Percentiles rank a stretch among this genome's conserved stretches.
Conservation (phyloP, 257 asterid genomes). For the Jacaranda copaia region DNA sequence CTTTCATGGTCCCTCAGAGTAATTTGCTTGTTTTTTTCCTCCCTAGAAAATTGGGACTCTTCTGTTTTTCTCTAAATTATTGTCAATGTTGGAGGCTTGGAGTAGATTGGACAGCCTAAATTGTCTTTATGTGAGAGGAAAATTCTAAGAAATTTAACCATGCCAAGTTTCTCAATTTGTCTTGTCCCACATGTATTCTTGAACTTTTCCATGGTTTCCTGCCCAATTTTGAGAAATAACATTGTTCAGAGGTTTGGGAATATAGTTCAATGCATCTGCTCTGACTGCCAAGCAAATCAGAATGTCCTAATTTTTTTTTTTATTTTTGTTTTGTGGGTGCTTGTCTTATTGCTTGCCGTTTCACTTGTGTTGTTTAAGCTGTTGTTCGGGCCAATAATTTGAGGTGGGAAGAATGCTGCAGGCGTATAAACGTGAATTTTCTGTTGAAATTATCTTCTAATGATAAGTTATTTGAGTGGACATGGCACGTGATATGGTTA, state of each 20-base stretch:
- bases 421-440: slow-evolving; percentile 10
- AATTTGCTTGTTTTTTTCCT: slow-evolving; percentile 23
- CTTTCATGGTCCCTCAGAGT: slow-evolving; percentile 17
- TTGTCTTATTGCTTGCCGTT: not conserved
- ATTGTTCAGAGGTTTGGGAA: not conserved
- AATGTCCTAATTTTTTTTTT: not conserved
- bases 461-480: slow-evolving; percentile 25
- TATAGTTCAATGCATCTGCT: slow-evolving; percentile 29
- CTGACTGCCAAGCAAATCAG: slow-evolving; percentile 23
- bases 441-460: slow-evolving; percentile 18
- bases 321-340: not conserved
- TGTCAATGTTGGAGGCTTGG: slow-evolving; percentile 30
- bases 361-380: slow-evolving; percentile 9
- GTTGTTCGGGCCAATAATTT: not conserved
- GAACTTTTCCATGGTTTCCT: not conserved
- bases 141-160: not conserved
- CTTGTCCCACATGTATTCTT: not conserved
- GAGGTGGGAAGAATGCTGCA: not conserved
- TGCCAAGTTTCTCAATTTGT: slow-evolving; percentile 16
- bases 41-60: not conserved
- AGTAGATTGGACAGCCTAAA: slow-evolving; percentile 17
- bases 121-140: slow-evolving; percentile 18
- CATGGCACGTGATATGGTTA: slow-evolving; percentile 49
- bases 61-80: slow-evolving; percentile 24
- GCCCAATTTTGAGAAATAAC: too few species aligned